phyloP scores from a whole-genome alignment of 2,329 filamentous ascomycete genomes.

The Pseudogymnoascus sp. region DNA sequence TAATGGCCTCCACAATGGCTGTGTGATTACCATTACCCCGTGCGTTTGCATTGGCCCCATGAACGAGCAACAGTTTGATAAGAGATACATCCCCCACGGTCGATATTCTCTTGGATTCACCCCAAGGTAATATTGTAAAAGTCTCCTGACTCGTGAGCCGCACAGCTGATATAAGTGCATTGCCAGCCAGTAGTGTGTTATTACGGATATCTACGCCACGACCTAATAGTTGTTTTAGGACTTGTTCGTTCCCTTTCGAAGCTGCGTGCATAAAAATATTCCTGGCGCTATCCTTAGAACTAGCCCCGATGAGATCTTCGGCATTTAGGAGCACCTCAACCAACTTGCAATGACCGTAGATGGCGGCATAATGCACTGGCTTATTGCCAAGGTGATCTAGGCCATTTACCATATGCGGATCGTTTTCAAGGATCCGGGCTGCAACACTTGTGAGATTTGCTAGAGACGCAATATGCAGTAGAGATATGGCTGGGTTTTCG shows the following conservation, averaged over 20 bases:
- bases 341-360: conserved; percentile 12
- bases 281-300: not conserved
- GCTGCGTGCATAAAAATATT: not conserved
- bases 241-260: not conserved
- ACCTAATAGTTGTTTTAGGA: conserved; percentile 9
- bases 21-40: not conserved
- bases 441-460: conserved; percentile 11
- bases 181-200: not conserved
- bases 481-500: not conserved
- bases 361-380: conserved; percentile 14
- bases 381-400: conserved; percentile 10
- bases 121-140: not conserved
- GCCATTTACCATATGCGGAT: not conserved
- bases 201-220: not conserved
- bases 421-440: not conserved
- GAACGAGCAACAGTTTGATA: not conserved
- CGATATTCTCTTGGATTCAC: not conserved
- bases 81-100: not conserved
- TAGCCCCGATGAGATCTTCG: conserved; percentile 9
- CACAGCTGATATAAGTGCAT: not conserved
- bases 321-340: conserved; percentile 14
- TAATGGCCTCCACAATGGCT: not conserved
- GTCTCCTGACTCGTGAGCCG: not conserved
- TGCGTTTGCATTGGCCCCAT: not conserved
- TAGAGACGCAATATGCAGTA: conserved; percentile 13